These are phyloP conservation scores for Thermoascus crustaceus DNA, from an alignment of 2,329 filamentous ascomycete genomes.

Conservation along the genomic window DNA sequence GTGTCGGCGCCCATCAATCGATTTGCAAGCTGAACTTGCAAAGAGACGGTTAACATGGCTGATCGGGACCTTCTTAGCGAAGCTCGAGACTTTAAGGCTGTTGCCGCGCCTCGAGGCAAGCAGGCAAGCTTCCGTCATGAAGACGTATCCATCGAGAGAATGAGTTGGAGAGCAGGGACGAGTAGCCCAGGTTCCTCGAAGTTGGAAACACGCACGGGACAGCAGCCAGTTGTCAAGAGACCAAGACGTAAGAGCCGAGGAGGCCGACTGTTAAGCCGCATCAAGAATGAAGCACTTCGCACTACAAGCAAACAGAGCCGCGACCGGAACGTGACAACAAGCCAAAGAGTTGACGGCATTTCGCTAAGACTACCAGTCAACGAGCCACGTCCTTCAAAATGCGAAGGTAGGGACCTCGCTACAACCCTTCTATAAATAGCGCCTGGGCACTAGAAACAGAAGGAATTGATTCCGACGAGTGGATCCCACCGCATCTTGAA, in stretches of 20 bases:
- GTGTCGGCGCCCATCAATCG: constrained; percentile 51
- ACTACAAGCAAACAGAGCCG: constrained; percentile 14
- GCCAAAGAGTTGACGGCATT: constrained; percentile 21
- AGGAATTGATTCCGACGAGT: constrained; percentile 50
- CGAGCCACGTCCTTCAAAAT: constrained; percentile 34
- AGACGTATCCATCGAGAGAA: constrained; percentile 17
- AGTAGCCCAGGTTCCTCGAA: constrained; percentile 29
- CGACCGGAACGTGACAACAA: constrained; percentile 33
- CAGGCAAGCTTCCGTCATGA: constrained; percentile 28
- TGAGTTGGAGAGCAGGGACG: constrained; percentile 35
- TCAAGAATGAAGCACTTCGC: constrained; percentile 11
- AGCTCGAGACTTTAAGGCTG: constrained; percentile 45
- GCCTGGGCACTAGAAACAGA: constrained; percentile 19
- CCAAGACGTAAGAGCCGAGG: constrained; percentile 7
- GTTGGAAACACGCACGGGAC: constrained; percentile 44
- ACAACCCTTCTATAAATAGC: constrained; percentile 25
- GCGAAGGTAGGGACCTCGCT: constrained; percentile 48
- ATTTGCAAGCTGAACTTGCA: constrained; percentile 43
- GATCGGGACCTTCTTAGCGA: constrained; percentile 45
- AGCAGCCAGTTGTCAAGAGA: constrained; percentile 16
- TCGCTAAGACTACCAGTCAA: constrained; percentile 22
- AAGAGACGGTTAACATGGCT: constrained; percentile 60
- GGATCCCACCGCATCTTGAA: constrained; percentile 27
- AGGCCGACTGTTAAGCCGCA: constrained; percentile 8
- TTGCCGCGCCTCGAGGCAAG: constrained; percentile 46